A percentile compares a stretch with the other conserved stretches of the same genome.
Evolutionary conservation across 2,329 filamentous ascomycete species (phyloP).

Genomic region (Penicillium sp.): DNA sequence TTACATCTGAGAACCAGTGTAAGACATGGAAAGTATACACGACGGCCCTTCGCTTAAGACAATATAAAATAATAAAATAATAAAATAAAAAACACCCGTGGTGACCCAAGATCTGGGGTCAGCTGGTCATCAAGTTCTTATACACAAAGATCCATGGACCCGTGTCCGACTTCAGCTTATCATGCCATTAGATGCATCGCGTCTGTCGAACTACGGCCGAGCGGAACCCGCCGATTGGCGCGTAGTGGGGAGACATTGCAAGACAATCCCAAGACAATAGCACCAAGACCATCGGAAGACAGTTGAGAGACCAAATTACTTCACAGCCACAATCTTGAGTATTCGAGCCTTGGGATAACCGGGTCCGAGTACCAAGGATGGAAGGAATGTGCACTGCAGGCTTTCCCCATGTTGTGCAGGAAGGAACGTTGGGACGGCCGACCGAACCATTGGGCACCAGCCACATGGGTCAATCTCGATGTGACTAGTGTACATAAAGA

Average conservation of each 20-base stretch:
- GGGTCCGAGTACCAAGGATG: neutral
- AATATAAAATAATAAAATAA: neutral
- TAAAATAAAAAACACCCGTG: neutral
- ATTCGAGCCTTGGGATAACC: neutral
- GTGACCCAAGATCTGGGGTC: slow-evolving; percentile 7
- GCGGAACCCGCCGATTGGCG: slow-evolving; percentile 9
- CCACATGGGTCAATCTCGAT: slow-evolving; percentile 7
- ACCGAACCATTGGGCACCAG: slow-evolving; percentile 3
- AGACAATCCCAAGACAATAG: neutral
- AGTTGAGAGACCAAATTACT: neutral
- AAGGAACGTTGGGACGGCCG: slow-evolving; percentile 6
- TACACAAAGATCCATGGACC: slow-evolving; percentile 5
- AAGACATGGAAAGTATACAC: neutral
- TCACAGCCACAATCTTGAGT: slow-evolving; percentile 4
- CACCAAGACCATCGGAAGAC: slow-evolving; percentile 2
- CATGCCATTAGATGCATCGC: slow-evolving; percentile 4
- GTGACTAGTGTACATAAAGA: slow-evolving; percentile 4
- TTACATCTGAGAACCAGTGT: neutral
- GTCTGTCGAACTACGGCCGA: slow-evolving; percentile 7
- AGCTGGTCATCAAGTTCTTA: slow-evolving; percentile 2
- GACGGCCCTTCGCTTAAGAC: neutral
- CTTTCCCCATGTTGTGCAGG: neutral
- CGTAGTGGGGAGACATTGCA: slow-evolving; percentile 2
- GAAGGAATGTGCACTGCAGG: neutral
- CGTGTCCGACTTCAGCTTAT: slow-evolving; percentile 5